These are phyloP conservation scores for Scutellaria baicalensis DNA, from an alignment of 257 asterid species.

Conservation along the genomic window DNA sequence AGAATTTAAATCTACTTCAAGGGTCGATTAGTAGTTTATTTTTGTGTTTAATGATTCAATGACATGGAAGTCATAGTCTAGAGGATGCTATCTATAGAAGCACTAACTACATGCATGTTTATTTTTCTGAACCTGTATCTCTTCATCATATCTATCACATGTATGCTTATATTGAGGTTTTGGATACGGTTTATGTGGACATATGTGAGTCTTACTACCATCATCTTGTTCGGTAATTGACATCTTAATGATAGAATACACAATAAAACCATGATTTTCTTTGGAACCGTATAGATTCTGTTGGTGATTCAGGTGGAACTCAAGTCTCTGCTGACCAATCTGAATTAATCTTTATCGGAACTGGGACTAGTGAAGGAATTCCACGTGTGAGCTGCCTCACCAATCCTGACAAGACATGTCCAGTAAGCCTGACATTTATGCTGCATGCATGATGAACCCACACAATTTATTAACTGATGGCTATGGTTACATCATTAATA, in stretches of 20 bases:
- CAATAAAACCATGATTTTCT: neutral
- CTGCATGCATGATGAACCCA: neutral
- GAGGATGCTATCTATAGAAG: neutral
- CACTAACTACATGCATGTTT: neutral
- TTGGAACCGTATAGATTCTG: conserved; percentile 35
- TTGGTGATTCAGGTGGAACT: conserved; percentile 25
- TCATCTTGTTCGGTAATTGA: neutral
- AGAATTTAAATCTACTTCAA: neutral
- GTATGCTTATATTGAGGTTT: neutral
- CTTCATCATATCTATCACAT: neutral
- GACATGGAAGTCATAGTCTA: neutral
- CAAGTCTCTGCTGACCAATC: conserved; percentile 37
- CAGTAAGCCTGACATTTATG: conserved; percentile 35
- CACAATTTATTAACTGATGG: neutral
- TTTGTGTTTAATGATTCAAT: neutral
- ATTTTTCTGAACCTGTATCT: neutral
- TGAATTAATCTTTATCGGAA: conserved; percentile 76
- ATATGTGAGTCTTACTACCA: neutral
- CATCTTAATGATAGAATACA: neutral
- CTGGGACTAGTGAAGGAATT: conserved; percentile 98
- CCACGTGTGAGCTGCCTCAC: conserved; percentile 99
- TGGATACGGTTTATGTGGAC: neutral
- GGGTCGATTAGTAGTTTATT: neutral
- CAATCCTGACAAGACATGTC: conserved; percentile 58
- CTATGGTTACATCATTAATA: neutral